Base-by-base conservation (phyloP, 1,139 yeast species). In the Trichomonascaceae sp. region DNA sequence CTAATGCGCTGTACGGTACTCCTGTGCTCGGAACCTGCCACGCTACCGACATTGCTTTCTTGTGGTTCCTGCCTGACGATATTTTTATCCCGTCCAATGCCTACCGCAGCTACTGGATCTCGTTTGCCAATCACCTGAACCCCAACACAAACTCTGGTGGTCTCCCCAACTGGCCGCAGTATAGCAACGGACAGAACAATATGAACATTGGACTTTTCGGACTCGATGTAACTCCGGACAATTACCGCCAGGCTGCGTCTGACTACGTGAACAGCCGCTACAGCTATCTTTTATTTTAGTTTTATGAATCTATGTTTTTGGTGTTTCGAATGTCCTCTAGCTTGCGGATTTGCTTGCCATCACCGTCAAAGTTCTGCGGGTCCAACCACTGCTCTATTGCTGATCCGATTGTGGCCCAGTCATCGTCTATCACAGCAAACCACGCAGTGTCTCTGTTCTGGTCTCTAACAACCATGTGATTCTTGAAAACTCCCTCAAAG, bases 121-220 rank as follows among this genome's bases (percentile, higher is more conserved):
- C 45, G 3, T 45, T 45, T 38, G 48, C 46, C 16, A 31, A 36
- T 26, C 31, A 33, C 30, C 30, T 33, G 14, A 41, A 43, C 31
- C 46, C 46, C 3, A 43, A 43, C 28, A 22, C 17, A 4, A 29
- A 29, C 13, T 6, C 9, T 2, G 29, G 29, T n/a, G 13, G 13
- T 4, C 25, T 39, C 25, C 9, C 27, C 4, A 15, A 31, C 17
- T 39, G 43, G 43, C 36, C 36, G 3, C 22, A 35, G 26, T 41
- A 72, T 71, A 0, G 78, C 76, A 13, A 9, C 2, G 27, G 17
- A 4, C 30, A 18, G 13, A 30, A 38, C 16, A 34, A 35, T 14
- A 14, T 30, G 9, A 27, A 27, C 4, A 22, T 30, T 5, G 34
- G 30, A 16, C n/a, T 13, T 4, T 9, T 20, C 2, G 27, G 28